Percentiles rank a stretch among this genome's conserved stretches.
Conservation (phyloP, 352 stramenopile species). For the Pythium monospermum region DNA sequence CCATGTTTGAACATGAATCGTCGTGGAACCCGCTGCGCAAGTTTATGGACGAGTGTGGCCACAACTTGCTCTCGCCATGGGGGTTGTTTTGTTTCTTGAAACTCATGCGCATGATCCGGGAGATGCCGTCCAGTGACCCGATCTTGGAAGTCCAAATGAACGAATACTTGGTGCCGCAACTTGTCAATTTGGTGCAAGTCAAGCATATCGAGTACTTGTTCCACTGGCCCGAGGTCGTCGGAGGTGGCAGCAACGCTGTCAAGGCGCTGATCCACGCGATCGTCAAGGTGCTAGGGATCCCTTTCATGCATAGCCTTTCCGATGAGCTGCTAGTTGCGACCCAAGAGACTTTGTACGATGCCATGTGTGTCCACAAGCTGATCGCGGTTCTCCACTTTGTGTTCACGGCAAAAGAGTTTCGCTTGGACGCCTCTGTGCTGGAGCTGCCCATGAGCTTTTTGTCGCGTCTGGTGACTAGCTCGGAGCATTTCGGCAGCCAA, state of each 20-base stretch:
- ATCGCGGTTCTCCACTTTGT: slow-evolving; percentile 61
- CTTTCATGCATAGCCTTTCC: slow-evolving; percentile 60
- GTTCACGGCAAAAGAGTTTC: slow-evolving; percentile 43
- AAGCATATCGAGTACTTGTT: slow-evolving; percentile 63
- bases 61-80: slow-evolving; percentile 72
- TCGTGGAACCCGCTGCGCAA: slow-evolving; percentile 31
- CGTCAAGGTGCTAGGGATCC: slow-evolving; percentile 81
- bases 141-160: slow-evolving; percentile 49
- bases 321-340: slow-evolving; percentile 63
- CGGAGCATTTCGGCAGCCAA: slow-evolving; percentile 73
- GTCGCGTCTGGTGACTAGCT: slow-evolving; percentile 79
- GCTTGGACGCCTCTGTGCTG: slow-evolving; percentile 51
- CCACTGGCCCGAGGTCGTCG: slow-evolving; percentile 70
- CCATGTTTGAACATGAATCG: slow-evolving; percentile 39
- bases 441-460: slow-evolving; percentile 79
- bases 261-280: slow-evolving; percentile 79
- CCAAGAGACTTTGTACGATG: slow-evolving; percentile 71
- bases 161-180: slow-evolving; percentile 43
- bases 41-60: slow-evolving; percentile 26
- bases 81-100: slow-evolving; percentile 84
- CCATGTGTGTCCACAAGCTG: slow-evolving; percentile 57
- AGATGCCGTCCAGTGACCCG: slow-evolving; percentile 47
- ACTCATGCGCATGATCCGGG: slow-evolving; percentile 63
- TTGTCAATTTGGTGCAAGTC: slow-evolving; percentile 53
- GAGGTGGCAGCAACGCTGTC: slow-evolving; percentile 72